Conservation (phyloP, 208 protist species). For the Crithidia sp. region DNA sequence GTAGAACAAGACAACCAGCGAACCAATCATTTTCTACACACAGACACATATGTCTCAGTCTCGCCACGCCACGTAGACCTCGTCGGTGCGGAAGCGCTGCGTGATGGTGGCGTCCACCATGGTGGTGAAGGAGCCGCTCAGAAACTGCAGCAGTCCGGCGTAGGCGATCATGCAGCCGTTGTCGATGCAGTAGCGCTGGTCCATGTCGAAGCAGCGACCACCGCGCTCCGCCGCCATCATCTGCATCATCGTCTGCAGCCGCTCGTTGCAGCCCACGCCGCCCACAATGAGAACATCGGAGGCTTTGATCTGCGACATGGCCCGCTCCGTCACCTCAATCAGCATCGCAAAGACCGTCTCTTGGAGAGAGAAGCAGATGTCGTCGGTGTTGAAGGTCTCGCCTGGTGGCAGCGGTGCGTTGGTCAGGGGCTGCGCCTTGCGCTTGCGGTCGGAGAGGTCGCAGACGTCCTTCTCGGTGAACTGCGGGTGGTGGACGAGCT, state of each 20-base stretch:
- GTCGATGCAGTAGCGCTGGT: slow-evolving; percentile 99
- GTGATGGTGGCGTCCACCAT: slow-evolving; percentile 78
- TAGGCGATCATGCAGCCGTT: slow-evolving; percentile 99
- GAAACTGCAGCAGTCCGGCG: slow-evolving; percentile 93
- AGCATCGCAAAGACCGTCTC: slow-evolving; percentile 99
- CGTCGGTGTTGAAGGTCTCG: slow-evolving; percentile 88
- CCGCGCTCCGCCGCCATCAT: slow-evolving; percentile 92
- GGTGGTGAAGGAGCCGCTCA: slow-evolving; percentile 78
- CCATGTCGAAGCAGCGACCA: slow-evolving; percentile 93
- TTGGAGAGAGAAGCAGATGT: slow-evolving; percentile 99
- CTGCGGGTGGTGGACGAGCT: slow-evolving; percentile 68
- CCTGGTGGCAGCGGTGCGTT: slow-evolving; percentile 40
- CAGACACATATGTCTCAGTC: slow-evolving; percentile 4
- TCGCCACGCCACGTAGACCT: slow-evolving; percentile 95
- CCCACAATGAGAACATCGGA: slow-evolving; percentile 98
- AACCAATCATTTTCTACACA: background rate
- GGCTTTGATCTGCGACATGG: slow-evolving; percentile 97
- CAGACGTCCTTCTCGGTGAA: slow-evolving; percentile 57
- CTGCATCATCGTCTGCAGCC: slow-evolving; percentile 97
- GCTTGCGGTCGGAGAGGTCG: slow-evolving; percentile 21
- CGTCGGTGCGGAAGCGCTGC: slow-evolving; percentile 95
- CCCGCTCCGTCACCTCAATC: slow-evolving; percentile 99
- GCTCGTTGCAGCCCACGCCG: slow-evolving; percentile 98
- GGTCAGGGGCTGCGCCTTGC: slow-evolving; percentile 38
- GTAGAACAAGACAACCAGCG: background rate